A percentile compares a stretch with the other conserved stretches of the same genome.
These are phyloP conservation scores for Dillenia turbinata DNA, from an alignment of 164 flowering plant genomes.

Conservation along the genomic window DNA sequence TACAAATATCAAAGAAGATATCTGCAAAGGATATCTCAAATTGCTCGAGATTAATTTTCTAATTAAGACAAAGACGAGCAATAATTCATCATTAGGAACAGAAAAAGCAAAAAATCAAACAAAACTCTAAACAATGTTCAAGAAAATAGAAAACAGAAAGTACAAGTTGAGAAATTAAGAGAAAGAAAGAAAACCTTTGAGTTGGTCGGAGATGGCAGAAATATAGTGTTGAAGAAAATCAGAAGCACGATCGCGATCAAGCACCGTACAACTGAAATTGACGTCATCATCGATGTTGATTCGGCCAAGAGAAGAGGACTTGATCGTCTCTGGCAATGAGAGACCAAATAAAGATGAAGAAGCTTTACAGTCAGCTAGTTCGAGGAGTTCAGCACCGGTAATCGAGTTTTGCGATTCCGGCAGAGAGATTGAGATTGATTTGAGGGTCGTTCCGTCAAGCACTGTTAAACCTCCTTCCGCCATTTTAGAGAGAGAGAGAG, in stretches of 20 bases:
- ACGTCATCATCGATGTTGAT: constrained; percentile 23
- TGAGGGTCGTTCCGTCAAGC: constrained; percentile 55
- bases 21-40: too few species aligned
- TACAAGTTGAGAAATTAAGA: too few species aligned
- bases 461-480: constrained; percentile 42
- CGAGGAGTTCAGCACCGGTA: constrained; percentile 42
- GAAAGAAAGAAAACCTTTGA: constrained; percentile 29
- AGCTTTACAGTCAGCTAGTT: constrained; percentile 43
- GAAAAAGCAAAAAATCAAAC: too few species aligned
- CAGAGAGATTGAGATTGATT: constrained; percentile 21
- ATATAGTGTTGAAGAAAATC: constrained; percentile 31
- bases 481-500: constrained; percentile 36
- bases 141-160: too few species aligned
- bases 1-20: too few species aligned
- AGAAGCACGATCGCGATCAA: constrained; percentile 31
- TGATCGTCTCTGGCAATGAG: constrained; percentile 50
- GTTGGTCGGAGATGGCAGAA: constrained; percentile 54
- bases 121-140: too few species aligned
- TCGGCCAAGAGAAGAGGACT: constrained; percentile 39
- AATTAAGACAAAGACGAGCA: too few species aligned
- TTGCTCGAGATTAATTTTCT: too few species aligned
- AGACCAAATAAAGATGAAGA: constrained; percentile 41
- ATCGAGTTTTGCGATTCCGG: constrained; percentile 19
- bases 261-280: constrained; percentile 19
- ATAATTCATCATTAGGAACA: too few species aligned